phyloP scores from a whole-genome alignment of 2,329 filamentous ascomycete genomes.

The Lachnum nothofagi region DNA sequence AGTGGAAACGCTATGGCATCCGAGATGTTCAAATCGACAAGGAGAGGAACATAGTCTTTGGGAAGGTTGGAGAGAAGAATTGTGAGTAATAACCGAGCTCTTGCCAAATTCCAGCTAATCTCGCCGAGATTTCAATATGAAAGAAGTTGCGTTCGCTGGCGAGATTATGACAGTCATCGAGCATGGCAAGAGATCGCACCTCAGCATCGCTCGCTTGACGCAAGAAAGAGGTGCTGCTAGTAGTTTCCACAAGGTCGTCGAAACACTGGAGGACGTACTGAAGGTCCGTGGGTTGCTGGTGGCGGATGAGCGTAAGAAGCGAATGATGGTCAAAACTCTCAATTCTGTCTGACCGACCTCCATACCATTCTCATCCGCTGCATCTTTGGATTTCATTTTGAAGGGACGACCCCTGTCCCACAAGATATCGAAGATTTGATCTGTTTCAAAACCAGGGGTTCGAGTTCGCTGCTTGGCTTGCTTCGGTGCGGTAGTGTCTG shows the following conservation, averaged over 20 bases:
- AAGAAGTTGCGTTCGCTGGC: constrained; percentile 79
- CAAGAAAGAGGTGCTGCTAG: constrained; percentile 89
- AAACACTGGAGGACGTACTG: constrained; percentile 68
- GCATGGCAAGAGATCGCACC: constrained; percentile 68
- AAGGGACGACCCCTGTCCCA: too few relatives aligned
- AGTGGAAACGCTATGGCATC: constrained; percentile 60
- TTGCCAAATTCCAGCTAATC: constrained; percentile 15
- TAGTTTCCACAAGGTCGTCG: constrained; percentile 78
- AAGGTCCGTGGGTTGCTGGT: constrained; percentile 62
- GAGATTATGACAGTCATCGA: constrained; percentile 88
- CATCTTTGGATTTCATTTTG: too few relatives aligned
- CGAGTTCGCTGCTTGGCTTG: too few relatives aligned
- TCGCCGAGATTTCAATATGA: constrained; percentile 65
- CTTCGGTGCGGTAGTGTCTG: too few relatives aligned
- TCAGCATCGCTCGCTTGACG: constrained; percentile 79
- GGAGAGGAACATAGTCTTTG: constrained; percentile 72
- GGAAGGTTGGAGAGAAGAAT: constrained; percentile 69
- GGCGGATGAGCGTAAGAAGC: constrained; percentile 58
- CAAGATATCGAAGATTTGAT: too few relatives aligned
- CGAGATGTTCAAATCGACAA: constrained; percentile 74
- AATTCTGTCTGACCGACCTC: constrained; percentile 11
- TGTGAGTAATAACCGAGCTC: constrained; percentile 52
- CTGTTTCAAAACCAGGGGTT: too few relatives aligned
- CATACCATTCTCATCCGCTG: too few relatives aligned
- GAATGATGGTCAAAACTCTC: constrained; percentile 69